phyloP scores from a whole-genome alignment of 2,329 filamentous ascomycete genomes.

The Aspergillus tamarii region DNA sequence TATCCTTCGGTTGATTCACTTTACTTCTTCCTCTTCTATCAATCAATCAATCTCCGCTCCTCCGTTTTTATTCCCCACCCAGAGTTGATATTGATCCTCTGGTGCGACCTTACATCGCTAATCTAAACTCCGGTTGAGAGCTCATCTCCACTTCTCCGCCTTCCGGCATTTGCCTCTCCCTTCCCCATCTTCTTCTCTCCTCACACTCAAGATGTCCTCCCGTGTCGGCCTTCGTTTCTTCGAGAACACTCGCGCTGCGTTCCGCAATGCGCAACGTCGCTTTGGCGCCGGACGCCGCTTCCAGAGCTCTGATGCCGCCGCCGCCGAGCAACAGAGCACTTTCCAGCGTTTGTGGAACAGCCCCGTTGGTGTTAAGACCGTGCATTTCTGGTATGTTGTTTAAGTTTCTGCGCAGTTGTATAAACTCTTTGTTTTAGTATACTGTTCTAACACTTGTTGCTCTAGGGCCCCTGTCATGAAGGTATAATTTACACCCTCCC shows the following conservation, averaged over 20 bases:
- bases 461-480: slow-evolving; percentile 91
- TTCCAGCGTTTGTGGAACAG: slow-evolving; percentile 84
- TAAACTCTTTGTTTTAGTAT: neutral
- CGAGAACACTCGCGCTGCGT: slow-evolving; percentile 53
- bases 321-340: slow-evolving; percentile 49
- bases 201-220: slow-evolving; percentile 53
- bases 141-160: slow-evolving; percentile 12
- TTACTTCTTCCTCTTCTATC: slow-evolving; percentile 7
- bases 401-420: no score
- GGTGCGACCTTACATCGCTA: neutral
- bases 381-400: slow-evolving; percentile 84
- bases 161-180: slow-evolving; percentile 16
- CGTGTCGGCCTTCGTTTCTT: slow-evolving; percentile 62
- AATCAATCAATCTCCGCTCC: slow-evolving; percentile 24
- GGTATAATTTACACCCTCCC: slow-evolving; percentile 45
- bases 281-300: slow-evolving; percentile 63
- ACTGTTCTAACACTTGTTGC: neutral
- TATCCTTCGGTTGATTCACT: neutral
- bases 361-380: slow-evolving; percentile 83
- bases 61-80: neutral
- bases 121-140: neutral
- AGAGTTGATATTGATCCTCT: neutral
- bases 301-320: slow-evolving; percentile 66
- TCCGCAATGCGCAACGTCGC: slow-evolving; percentile 58
- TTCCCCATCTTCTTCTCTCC: slow-evolving; percentile 10